Evolutionary conservation across 2,329 filamentous ascomycete genomes (phyloP).

Genomic region (Penicillium digitatum): DNA sequence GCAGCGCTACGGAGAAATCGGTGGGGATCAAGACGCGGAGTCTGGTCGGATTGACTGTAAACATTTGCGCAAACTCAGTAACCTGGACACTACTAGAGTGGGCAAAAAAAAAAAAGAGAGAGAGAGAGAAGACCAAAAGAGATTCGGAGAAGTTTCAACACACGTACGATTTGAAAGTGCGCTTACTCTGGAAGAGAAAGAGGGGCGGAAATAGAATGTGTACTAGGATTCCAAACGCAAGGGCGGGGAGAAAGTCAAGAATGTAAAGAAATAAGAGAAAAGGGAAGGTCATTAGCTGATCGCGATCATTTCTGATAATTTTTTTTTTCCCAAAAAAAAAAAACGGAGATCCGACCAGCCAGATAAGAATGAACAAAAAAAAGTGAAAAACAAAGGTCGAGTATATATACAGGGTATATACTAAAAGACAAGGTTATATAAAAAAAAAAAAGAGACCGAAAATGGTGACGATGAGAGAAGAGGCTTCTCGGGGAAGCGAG

Average conservation of each 20-base stretch:
- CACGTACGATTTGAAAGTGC: conserved; percentile 10
- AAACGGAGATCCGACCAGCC: conserved; percentile 9
- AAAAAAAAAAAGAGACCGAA: conserved; percentile 8
- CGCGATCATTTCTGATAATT: conserved; percentile 15
- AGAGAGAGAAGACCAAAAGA: background rate
- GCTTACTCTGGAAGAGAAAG: conserved; percentile 6
- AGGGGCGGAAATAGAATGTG: conserved; percentile 10
- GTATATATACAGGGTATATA: background rate
- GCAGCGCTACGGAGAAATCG: conserved; percentile 18
- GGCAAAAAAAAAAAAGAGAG: background rate
- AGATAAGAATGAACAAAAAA: conserved; percentile 4
- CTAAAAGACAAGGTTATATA: background rate
- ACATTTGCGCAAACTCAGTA: conserved; percentile 19
- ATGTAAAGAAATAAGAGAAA: conserved; percentile 10
- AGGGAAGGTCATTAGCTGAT: conserved; percentile 20
- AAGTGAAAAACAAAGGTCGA: background rate
- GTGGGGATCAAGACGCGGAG: conserved; percentile 11
- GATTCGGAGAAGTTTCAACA: background rate
- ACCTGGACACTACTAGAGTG: conserved; percentile 5
- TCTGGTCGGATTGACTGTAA: conserved; percentile 18
- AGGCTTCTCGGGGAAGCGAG: conserved; percentile 35
- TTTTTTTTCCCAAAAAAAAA: conserved; percentile 6
- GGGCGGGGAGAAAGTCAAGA: conserved; percentile 14
- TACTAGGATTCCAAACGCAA: conserved; percentile 14
- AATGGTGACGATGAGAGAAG: conserved; percentile 29